phyloP scores from a whole-genome alignment of 2,329 filamentous ascomycete genomes.

The Pseudogymnoascus sp. region DNA sequence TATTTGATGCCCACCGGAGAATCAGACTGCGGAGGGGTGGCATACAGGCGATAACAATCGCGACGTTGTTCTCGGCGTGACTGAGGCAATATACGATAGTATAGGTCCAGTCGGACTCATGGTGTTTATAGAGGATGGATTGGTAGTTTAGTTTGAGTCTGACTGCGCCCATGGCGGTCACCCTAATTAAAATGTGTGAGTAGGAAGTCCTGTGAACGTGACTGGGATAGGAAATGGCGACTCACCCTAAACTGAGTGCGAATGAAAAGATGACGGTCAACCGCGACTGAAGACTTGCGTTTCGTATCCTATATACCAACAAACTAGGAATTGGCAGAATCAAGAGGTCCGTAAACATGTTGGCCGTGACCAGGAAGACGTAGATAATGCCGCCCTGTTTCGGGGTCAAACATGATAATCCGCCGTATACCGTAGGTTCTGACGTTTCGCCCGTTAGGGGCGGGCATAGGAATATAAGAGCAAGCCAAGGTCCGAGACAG shows the following conservation, averaged over 20 bases:
- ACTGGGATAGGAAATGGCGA: neutral
- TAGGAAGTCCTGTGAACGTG: neutral
- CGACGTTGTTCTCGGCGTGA: slow-evolving; percentile 5
- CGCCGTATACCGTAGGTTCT: neutral
- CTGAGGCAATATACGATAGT: slow-evolving; percentile 3
- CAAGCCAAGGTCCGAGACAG: neutral
- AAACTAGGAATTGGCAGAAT: slow-evolving; percentile 1
- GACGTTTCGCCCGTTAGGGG: neutral
- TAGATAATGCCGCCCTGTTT: neutral
- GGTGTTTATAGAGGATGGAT: neutral
- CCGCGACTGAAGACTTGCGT: slow-evolving; percentile 3
- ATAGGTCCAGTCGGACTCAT: slow-evolving; percentile 1
- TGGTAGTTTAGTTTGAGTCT: neutral
- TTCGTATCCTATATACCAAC: slow-evolving; percentile 6
- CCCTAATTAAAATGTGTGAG: neutral
- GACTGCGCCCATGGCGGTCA: neutral
- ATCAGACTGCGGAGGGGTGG: slow-evolving; percentile 2
- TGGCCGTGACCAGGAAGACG: slow-evolving; percentile 5
- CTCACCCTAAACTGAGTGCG: slow-evolving; percentile 3
- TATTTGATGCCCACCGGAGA: slow-evolving; percentile 2
- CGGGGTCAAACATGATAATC: neutral
- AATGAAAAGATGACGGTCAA: slow-evolving; percentile 2
- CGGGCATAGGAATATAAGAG: neutral
- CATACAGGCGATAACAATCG: neutral
- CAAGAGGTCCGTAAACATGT: slow-evolving; percentile 6